Conservation (phyloP, 2,329 filamentous ascomycete species). For the Alternaria brassicae region DNA sequence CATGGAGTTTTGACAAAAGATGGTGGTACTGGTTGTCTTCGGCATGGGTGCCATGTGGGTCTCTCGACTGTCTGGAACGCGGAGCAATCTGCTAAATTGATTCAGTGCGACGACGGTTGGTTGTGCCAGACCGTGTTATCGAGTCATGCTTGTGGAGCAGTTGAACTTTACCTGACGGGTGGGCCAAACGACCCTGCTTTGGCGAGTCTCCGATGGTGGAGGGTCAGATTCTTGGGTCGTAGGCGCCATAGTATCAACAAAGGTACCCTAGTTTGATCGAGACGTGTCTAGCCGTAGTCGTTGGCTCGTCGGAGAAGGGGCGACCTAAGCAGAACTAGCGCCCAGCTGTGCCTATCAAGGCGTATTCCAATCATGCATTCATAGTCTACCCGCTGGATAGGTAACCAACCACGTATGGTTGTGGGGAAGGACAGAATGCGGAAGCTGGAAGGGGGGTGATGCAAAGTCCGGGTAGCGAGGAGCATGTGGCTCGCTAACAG, state of each 20-base stretch:
- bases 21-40: constrained; percentile 23
- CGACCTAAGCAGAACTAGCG: not conserved
- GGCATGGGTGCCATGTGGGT: constrained; percentile 14
- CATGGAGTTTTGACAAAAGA: constrained; percentile 17
- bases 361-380: not conserved
- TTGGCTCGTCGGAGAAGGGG: not conserved
- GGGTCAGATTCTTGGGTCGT: not conserved
- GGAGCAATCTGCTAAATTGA: not conserved
- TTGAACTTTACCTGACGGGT: not conserved
- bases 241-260: too few species aligned
- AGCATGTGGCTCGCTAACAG: too few species aligned
- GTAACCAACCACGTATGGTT: not conserved
- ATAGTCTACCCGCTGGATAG: not conserved
- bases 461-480: too few species aligned
- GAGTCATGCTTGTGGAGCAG: not conserved
- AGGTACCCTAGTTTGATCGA: not conserved
- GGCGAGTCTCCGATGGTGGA: not conserved
- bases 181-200: not conserved
- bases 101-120: not conserved
- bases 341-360: not conserved
- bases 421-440: too few species aligned
- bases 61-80: not conserved
- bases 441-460: too few species aligned
- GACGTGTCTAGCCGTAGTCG: not conserved
- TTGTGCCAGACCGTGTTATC: not conserved